Evolutionary conservation across 192 early-diverging fungal genomes (phyloP).

Genomic region (Coemansia sp.): DNA sequence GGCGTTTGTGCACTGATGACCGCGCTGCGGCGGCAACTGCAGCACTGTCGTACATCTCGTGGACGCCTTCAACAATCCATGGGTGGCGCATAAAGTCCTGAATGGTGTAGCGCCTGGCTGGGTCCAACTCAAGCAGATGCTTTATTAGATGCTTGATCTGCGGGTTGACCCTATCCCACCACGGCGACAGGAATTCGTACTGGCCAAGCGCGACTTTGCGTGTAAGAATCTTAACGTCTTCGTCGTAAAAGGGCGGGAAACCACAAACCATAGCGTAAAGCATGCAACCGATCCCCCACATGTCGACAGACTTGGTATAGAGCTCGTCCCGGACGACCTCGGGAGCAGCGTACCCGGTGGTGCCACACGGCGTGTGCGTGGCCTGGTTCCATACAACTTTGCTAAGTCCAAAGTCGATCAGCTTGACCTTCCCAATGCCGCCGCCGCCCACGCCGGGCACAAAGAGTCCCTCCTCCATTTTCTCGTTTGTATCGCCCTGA

Average conservation of each 20-base stretch:
- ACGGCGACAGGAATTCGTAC: constrained; percentile 80
- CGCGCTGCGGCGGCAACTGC: constrained; percentile 37
- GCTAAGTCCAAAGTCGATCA: constrained; percentile 88
- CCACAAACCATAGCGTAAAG: constrained; percentile 79
- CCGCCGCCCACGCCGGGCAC: constrained; percentile 73
- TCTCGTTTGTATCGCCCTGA: constrained; percentile 61
- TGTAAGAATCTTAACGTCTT: constrained; percentile 70
- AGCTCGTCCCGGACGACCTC: constrained; percentile 82
- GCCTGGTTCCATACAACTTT: constrained; percentile 81
- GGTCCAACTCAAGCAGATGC: constrained; percentile 68
- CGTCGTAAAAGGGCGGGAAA: constrained; percentile 82
- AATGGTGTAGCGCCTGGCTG: constrained; percentile 70
- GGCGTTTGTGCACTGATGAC: constrained; percentile 42
- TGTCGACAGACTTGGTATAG: constrained; percentile 80
- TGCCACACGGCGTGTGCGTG: constrained; percentile 89
- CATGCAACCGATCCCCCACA: constrained; percentile 87
- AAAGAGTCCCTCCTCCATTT: constrained; percentile 74
- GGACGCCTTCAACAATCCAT: constrained; percentile 58
- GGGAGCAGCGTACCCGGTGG: constrained; percentile 89
- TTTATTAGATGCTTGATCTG: constrained; percentile 73
- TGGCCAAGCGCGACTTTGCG: constrained; percentile 84
- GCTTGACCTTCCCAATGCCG: constrained; percentile 79
- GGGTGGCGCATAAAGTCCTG: constrained; percentile 79
- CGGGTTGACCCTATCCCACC: constrained; percentile 87
- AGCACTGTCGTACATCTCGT: constrained; percentile 49